Conservation (phyloP, 306 rosid species). For the Rosa rugosa region DNA sequence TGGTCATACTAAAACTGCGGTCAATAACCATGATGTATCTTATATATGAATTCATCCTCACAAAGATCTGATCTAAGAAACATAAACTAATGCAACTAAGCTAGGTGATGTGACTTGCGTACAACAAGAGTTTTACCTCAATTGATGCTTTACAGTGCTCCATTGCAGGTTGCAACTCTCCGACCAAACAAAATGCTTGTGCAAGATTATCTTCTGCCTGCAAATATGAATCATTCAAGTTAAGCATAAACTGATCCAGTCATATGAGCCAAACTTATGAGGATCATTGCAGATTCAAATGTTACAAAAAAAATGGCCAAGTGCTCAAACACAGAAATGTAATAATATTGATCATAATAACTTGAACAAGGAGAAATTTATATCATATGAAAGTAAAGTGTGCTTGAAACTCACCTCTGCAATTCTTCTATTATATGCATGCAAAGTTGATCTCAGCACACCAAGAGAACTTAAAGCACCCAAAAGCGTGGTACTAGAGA, state of each 20-base stretch:
- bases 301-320: neutral
- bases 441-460: slow-evolving; percentile 62
- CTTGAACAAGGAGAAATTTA: neutral
- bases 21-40: neutral
- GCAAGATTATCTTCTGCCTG: slow-evolving; percentile 89
- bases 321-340: neutral
- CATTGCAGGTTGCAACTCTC: slow-evolving; percentile 51
- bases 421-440: slow-evolving; percentile 61
- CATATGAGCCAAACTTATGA: neutral
- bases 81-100: slow-evolving; percentile 9
- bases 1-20: neutral
- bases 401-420: slow-evolving; percentile 66
- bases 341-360: neutral
- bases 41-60: neutral
- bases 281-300: neutral
- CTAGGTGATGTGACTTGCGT: slow-evolving; percentile 1
- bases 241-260: neutral
- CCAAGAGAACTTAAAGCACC: slow-evolving; percentile 57
- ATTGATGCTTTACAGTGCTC: slow-evolving; percentile 82
- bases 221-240: slow-evolving; percentile 29
- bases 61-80: neutral
- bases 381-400: neutral
- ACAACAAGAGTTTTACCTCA: slow-evolving; percentile 40
- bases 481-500: slow-evolving; percentile 42
- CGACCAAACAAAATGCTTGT: slow-evolving; percentile 65